Conservation (phyloP, 345 rosid genomes). For the Gossypium mustelinum region DNA sequence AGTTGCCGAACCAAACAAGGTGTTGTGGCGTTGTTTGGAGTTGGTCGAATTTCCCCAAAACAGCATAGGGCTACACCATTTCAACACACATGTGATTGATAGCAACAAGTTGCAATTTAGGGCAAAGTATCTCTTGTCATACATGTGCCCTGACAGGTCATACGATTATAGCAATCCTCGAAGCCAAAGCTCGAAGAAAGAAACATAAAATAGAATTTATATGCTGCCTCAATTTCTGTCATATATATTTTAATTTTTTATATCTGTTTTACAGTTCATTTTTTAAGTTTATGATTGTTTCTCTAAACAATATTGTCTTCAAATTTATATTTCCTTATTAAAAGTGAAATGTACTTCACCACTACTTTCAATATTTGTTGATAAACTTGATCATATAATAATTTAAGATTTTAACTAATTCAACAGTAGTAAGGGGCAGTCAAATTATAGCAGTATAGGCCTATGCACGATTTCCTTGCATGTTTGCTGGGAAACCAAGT, state of each 20-base stretch:
- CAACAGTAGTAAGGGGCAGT: neutral
- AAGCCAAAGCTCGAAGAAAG: neutral
- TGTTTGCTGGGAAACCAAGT: neutral
- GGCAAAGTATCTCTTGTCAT: neutral
- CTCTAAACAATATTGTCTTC: too few relatives aligned
- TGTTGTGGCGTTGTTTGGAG: neutral
- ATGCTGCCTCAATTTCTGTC: too few relatives aligned
- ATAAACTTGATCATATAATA: neutral
- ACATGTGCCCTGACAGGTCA: conserved; percentile 1
- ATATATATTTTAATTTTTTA: too few relatives aligned
- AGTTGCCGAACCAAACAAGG: neutral
- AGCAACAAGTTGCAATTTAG: too few relatives aligned
- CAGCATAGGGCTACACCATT: too few relatives aligned
- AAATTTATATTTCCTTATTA: too few relatives aligned
- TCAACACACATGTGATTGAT: neutral
- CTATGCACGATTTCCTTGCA: conserved; percentile 4
- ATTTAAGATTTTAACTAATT: neutral
- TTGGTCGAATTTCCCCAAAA: neutral
- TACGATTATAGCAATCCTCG: neutral
- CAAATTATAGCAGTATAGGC: neutral
- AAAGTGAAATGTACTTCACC: too few relatives aligned
- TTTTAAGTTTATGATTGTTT: too few relatives aligned
- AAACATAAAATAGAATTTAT: too few relatives aligned
- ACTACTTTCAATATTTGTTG: neutral
- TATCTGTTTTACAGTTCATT: too few relatives aligned